Base-by-base conservation (phyloP, 441 rosid species). In the Hura crepitans region DNA sequence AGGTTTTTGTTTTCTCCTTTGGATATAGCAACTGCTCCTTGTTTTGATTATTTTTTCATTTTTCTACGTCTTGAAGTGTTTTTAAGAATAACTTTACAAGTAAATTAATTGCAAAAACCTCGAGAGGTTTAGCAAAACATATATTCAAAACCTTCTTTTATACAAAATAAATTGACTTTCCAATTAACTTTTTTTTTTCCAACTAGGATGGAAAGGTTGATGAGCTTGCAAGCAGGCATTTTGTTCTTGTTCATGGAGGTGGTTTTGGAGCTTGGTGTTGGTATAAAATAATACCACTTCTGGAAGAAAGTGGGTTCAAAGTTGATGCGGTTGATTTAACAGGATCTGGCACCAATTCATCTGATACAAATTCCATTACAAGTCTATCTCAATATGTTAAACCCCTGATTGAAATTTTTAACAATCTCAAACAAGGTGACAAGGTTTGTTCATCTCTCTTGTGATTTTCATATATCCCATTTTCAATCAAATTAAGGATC, bases 221-320 rank as follows among this genome's bases (percentile, higher is more conserved):
- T 59, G 89, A 87, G 59, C 80, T 85, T 69, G 98, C 89, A 73
- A 86, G 88, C 71, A 77, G 77, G 73, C 91, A 84, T 78, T 82
- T 91, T 50, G 79, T 93, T 5, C 92, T 93, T 47, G 89, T 93
- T 31, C 96, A 93, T 80, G 97, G 98, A 74, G 98, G 98, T 49
- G 97, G 94, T 37, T 91, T 87, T 78, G 98, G 98, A 0, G 97
- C 96, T 45, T 93, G 98, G 98, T 91, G 97, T 77, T 93, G 98
- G 97, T 93, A 93, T 71, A 93, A 91, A 80, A 81, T 95, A 45
- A 88, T 93, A 30, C 85, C 98, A 50, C 87, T 86, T 66, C 82
- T 93, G 23, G 86, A 83, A 61, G 97, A 89, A 81, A 83, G 78
- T 69, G 96, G 94, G 70, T 86, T 81, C 75, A 83, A 74, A 80